A percentile compares a stretch with the other conserved stretches of the same genome.
These are phyloP conservation scores for Cystobasidiopsis lactophilus DNA, from an alignment of 768 basidiomycete species.

Conservation along the genomic window DNA sequence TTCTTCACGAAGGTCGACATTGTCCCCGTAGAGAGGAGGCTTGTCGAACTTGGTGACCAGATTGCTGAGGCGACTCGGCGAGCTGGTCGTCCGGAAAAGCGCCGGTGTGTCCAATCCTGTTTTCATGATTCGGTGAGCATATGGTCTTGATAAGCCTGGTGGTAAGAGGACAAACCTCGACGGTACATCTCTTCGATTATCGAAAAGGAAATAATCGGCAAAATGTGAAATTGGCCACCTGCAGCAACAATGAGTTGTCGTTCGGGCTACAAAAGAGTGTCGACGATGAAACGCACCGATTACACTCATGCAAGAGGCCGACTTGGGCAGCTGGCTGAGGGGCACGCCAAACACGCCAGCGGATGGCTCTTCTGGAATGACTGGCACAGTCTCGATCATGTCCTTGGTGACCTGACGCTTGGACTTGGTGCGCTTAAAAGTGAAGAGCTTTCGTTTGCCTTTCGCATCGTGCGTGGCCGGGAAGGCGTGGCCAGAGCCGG, in stretches of 20 bases:
- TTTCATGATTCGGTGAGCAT: not conserved
- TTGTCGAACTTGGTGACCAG: slow-evolving; percentile 28
- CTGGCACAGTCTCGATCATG: not conserved
- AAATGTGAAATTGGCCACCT: slow-evolving; percentile 12
- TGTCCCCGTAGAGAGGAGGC: slow-evolving; percentile 19
- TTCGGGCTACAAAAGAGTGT: not conserved
- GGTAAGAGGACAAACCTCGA: slow-evolving; percentile 22
- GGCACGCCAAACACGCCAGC: not conserved
- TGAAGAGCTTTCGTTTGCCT: not conserved
- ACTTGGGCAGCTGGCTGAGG: not conserved
- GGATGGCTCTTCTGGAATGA: not conserved
- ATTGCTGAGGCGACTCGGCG: slow-evolving; percentile 26
- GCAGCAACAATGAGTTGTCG: not conserved
- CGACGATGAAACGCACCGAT: not conserved
- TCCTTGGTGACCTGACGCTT: not conserved
- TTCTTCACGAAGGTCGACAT: slow-evolving; percentile 21
- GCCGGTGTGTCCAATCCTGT: slow-evolving; percentile 23
- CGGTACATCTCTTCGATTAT: slow-evolving; percentile 31
- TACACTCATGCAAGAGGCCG: not conserved
- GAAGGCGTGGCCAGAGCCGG: not conserved
- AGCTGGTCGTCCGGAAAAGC: slow-evolving; percentile 29
- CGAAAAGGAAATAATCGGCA: slow-evolving; percentile 11
- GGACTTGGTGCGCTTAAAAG: not conserved
- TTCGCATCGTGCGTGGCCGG: not conserved
- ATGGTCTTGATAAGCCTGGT: not conserved